Evolutionary conservation across 805 yeast genomes (phyloP).

Genomic region (Vanderwaltozyma polyspora): DNA sequence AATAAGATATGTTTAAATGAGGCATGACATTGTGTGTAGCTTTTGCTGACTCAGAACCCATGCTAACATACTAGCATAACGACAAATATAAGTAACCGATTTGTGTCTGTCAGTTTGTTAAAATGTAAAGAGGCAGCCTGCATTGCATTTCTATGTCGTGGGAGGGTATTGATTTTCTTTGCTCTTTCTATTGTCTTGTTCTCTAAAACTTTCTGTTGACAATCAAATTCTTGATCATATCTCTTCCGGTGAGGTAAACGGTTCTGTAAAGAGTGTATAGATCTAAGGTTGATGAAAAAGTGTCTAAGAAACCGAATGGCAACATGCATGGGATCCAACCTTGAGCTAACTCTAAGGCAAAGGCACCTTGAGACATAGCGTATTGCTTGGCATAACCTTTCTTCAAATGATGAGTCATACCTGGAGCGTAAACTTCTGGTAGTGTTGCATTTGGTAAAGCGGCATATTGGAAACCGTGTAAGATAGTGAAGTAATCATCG

Average conservation of each 20-base stretch:
- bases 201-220: conserved; percentile 53
- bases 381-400: conserved; percentile 78
- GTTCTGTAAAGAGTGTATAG: conserved; percentile 58
- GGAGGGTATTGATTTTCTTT: no score
- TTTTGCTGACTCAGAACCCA: no score
- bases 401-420: conserved; percentile 69
- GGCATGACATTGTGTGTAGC: no score
- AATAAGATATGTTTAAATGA: no score
- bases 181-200: no score
- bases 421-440: conserved; percentile 73
- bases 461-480: conserved; percentile 69
- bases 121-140: no score
- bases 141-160: no score
- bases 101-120: no score
- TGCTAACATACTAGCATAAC: no score
- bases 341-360: conserved; percentile 91
- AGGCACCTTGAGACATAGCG: conserved; percentile 68
- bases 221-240: conserved; percentile 59
- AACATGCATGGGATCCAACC: conserved; percentile 98
- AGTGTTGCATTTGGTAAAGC: conserved; percentile 50
- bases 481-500: conserved; percentile 91
- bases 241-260: conserved; percentile 59
- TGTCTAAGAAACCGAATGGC: conserved; percentile 86
- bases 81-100: no score
- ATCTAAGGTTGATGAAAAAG: conserved; percentile 72